These are phyloP conservation scores for Globisporangium heterothallicum DNA, from an alignment of 352 stramenopile species.

Conservation along the genomic window DNA sequence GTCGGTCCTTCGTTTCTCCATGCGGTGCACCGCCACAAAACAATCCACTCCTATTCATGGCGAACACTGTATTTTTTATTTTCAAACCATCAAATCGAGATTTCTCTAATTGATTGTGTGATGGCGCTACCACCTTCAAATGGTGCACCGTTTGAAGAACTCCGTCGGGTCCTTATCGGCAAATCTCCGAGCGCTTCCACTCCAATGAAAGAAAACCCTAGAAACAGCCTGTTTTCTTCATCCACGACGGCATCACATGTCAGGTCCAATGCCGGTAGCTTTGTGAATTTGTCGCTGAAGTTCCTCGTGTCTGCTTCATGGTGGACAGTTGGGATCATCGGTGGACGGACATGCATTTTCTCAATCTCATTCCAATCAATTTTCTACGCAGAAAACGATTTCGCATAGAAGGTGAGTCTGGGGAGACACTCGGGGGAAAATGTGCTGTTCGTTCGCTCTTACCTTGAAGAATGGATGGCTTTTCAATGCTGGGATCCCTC, in stretches of 20 bases:
- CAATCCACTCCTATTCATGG: too few relatives aligned
- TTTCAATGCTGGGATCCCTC: constrained; percentile 94
- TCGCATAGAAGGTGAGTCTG: too few relatives aligned
- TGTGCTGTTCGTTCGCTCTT: not conserved
- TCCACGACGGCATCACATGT: constrained; percentile 46
- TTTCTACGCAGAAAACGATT: constrained; percentile 15
- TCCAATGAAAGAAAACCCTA: constrained; percentile 71
- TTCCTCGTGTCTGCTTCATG: constrained; percentile 90
- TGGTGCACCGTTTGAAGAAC: constrained; percentile 1
- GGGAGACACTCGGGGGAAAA: not conserved
- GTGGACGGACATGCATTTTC: constrained; percentile 84
- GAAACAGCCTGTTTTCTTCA: constrained; percentile 55
- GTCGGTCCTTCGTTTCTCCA: constrained; percentile 23
- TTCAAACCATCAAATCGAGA: constrained; percentile 4
- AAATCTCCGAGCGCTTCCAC: constrained; percentile 27
- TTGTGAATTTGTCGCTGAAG: constrained; percentile 93
- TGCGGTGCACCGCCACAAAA: not conserved
- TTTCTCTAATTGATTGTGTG: not conserved
- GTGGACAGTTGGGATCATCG: constrained; percentile 84
- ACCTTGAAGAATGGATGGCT: constrained; percentile 92
- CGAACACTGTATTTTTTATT: too few relatives aligned
- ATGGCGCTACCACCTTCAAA: constrained; percentile 1
- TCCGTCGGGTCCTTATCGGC: constrained; percentile 8
- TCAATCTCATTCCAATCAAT: constrained; percentile 93
- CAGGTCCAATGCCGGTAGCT: constrained; percentile 57